These are phyloP conservation scores for Echeveria elegans DNA, from an alignment of 164 flowering plant genomes.

Conservation along the genomic window DNA sequence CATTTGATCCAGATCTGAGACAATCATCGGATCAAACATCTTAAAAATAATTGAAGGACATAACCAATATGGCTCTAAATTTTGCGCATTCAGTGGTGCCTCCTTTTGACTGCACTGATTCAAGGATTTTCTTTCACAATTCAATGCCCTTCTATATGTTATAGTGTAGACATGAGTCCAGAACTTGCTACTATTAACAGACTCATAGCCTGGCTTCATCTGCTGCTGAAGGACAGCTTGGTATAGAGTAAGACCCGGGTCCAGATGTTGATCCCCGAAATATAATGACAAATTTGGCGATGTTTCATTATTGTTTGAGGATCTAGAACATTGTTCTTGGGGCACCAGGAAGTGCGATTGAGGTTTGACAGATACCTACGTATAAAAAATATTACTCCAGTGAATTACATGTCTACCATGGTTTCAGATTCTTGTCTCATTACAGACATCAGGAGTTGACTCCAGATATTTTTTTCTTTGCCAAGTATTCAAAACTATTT, in stretches of 20 bases:
- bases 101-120: constrained; percentile 8
- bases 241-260: constrained; percentile 44
- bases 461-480: not conserved
- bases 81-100: constrained; percentile 14
- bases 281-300: constrained; percentile 39
- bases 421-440: not conserved
- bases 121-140: constrained; percentile 13
- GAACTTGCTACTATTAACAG: constrained; percentile 23
- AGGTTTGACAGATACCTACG: constrained; percentile 18
- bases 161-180: constrained; percentile 59
- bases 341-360: not conserved
- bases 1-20: constrained; percentile 41
- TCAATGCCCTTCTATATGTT: constrained; percentile 37
- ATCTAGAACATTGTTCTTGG: constrained; percentile 8
- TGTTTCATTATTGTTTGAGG: constrained; percentile 17
- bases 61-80: constrained; percentile 15
- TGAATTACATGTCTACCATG: not conserved
- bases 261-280: constrained; percentile 48
- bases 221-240: constrained; percentile 60
- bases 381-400: too few species aligned
- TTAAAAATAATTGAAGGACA: constrained; percentile 28
- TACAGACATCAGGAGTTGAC: not conserved
- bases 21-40: constrained; percentile 34
- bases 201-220: constrained; percentile 30
- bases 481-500: not conserved